Base-by-base conservation (phyloP, 441 rosid genomes). In the Corymbia calophylla region DNA sequence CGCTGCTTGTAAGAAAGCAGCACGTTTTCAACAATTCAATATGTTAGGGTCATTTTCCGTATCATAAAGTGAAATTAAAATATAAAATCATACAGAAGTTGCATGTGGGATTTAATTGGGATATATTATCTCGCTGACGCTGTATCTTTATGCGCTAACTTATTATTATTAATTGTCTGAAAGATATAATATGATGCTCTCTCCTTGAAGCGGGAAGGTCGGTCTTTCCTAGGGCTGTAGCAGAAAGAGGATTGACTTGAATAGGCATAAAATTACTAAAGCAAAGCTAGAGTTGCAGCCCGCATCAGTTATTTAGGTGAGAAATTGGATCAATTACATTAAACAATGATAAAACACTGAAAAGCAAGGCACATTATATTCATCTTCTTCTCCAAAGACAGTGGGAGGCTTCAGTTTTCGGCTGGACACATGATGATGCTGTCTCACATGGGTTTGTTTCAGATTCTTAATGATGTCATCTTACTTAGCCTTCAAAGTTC, bases 391-490 rank as follows among this genome's bases (percentile, higher is more conserved):
- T 47, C 51, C 66, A 86, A 47, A 21, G 73, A 87, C 54, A 88
- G 87, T n/a, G 91, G 88, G 92, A 91, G 87, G 90, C 90, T 82
- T 86, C 66, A 89, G 90, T 89, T 89, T 89, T 70, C 88, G 89
- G 92, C 70, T 89, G 87, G 88, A 92, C 89, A 85, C 88, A 54
- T 60, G 86, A 91, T 90, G 86, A 88, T 92, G 88, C 88, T 89
- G 93, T 81, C 68, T 90, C 93, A 90, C 92, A 93, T 91, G 91
- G 88, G 53, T 90, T 77, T 60, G 88, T 64, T 60, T 90, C 90
- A 92, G 92, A 87, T 86, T 90, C 88, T 90, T 66, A 91, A 91
- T 93, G 90, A 93, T 93, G 89, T 47, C 86, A 90, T 85, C 89
- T 92, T 91, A 86, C 91, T 90, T 90, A 89, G 70, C 54, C 88